A percentile compares a stretch with the other conserved stretches of the same genome.
Evolutionary conservation across 371 early-diverging fungal species (phyloP).

Genomic region (Syncephalis plumigaleata): DNA sequence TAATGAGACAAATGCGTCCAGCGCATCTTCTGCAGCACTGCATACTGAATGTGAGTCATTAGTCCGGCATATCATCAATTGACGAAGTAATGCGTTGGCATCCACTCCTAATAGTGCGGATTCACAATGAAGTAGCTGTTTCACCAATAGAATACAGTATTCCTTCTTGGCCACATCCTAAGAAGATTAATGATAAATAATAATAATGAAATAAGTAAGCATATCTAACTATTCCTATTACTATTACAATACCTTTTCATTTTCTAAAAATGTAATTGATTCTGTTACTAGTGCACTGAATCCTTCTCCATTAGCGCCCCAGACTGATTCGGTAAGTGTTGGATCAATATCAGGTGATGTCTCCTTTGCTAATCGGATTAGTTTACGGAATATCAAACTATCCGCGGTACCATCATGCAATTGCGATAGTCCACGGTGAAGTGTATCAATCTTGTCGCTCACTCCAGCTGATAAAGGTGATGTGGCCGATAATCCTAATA

Average conservation of each 20-base stretch:
- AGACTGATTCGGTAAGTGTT: conserved; percentile 1
- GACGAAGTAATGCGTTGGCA: background rate
- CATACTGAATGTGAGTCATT: background rate
- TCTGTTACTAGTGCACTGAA: conserved; percentile 4
- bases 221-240: background rate
- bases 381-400: conserved; percentile 1
- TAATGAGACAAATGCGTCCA: background rate
- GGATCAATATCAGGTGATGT: background rate
- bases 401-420: conserved; percentile 2
- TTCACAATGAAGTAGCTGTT: conserved; percentile 4
- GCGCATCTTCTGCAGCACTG: background rate
- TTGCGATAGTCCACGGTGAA: background rate
- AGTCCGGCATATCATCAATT: background rate
- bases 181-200: too few relatives aligned
- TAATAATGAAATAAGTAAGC: background rate
- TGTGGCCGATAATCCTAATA: too few relatives aligned
- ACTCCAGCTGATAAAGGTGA: too few relatives aligned
- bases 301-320: conserved; percentile 6
- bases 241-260: conserved; percentile 5
- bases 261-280: conserved; percentile 3
- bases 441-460: too few relatives aligned
- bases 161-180: conserved; percentile 4
- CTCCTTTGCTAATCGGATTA: conserved; percentile 5
- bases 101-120: background rate
- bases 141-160: conserved; percentile 1